Conservation (phyloP, 306 rosid genomes). For the Gastrolobium villosum region DNA sequence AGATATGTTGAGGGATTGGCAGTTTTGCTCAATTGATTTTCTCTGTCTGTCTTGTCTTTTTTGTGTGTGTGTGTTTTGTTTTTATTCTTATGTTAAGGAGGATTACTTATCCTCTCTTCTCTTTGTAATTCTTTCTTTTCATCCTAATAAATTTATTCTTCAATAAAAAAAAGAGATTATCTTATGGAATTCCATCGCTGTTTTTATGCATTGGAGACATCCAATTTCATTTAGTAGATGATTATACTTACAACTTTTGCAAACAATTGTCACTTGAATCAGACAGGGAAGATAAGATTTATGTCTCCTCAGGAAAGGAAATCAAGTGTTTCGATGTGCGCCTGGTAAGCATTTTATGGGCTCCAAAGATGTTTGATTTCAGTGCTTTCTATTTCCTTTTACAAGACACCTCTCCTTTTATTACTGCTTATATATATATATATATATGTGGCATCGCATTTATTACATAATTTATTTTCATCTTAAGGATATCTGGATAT, state of each 20-base stretch:
- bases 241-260: constrained; percentile 30
- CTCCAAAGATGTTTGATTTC: constrained; percentile 34
- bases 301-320: constrained; percentile 83
- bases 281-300: constrained; percentile 85
- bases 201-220: not conserved
- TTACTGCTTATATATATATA: not conserved
- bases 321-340: constrained; percentile 88
- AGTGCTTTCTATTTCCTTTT: constrained; percentile 12
- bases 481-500: constrained; percentile 29
- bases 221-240: constrained; percentile 19
- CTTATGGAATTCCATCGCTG: not conserved
- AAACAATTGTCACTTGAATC: constrained; percentile 54
- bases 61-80: not conserved
- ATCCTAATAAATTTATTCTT: constrained; percentile 23
- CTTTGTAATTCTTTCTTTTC: not conserved
- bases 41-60: not conserved
- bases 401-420: constrained; percentile 19
- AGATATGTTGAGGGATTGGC: not conserved
- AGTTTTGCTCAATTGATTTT: not conserved
- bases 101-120: not conserved
- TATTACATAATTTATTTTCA: constrained; percentile 23
- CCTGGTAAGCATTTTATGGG: constrained; percentile 66
- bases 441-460: not conserved
- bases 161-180: not conserved
- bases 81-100: constrained; percentile 16